phyloP scores from a whole-genome alignment of 176 grass and related monocot species.

The Avena sativa region DNA sequence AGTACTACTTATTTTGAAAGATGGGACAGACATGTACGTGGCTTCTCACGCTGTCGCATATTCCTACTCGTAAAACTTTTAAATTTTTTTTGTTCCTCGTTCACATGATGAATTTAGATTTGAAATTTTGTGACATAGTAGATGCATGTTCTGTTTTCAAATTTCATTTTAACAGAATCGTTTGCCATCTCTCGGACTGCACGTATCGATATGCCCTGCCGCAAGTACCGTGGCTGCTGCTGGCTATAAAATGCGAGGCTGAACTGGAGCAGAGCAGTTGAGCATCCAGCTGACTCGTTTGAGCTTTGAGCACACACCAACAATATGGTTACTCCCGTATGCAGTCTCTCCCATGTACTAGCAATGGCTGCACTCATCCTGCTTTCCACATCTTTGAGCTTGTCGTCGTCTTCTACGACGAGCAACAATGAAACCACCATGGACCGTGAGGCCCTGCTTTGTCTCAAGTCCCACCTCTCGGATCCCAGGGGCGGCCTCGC shows the following conservation, averaged over 20 bases:
- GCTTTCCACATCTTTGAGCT: background rate
- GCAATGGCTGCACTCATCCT: background rate
- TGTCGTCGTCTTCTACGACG: background rate
- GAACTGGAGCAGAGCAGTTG: background rate
- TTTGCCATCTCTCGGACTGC: too few species aligned
- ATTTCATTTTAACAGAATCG: too few species aligned
- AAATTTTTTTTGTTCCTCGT: too few species aligned
- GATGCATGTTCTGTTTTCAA: too few species aligned
- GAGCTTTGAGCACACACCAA: background rate
- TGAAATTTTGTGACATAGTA: too few species aligned
- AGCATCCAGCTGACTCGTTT: background rate
- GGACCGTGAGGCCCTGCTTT: constrained; percentile 25
- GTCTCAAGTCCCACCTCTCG: constrained; percentile 34
- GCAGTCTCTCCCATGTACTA: background rate
- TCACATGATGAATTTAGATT: too few species aligned
- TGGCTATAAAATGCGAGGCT: background rate
- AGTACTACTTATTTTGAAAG: too few species aligned
- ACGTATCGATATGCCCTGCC: background rate
- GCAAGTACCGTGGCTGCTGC: background rate
- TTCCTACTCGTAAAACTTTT: too few species aligned
- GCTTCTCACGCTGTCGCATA: too few species aligned
- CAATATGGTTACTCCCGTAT: background rate
- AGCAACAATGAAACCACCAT: background rate
- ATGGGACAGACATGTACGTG: too few species aligned
- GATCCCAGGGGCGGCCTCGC: background rate